These are phyloP conservation scores for Saturnispora sanitii DNA, from an alignment of 805 yeast species.

Conservation along the genomic window DNA sequence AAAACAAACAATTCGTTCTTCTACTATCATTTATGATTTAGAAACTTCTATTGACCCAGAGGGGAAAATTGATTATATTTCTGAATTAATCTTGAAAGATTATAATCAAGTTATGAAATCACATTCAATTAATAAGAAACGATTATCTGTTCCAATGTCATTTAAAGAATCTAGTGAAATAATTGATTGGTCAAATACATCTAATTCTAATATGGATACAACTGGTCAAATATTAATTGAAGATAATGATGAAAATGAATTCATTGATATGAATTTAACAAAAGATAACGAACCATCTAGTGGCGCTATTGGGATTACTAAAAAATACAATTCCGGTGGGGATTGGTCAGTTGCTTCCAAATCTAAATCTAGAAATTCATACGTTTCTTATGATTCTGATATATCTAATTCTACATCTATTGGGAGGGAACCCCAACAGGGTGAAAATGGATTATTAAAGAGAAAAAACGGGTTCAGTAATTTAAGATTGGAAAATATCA, in stretches of 20 bases:
- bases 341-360: background rate
- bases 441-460: background rate
- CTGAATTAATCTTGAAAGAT: conserved; percentile 17
- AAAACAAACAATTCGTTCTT: background rate
- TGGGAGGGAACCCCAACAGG: background rate
- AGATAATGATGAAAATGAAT: background rate
- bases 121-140: background rate
- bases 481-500: background rate
- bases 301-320: background rate
- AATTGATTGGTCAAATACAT: conserved; percentile 25
- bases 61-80: background rate
- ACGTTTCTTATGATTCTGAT: background rate
- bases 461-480: background rate
- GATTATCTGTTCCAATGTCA: conserved; percentile 8
- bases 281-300: conserved; percentile 16
- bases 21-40: background rate
- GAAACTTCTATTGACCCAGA: conserved; percentile 10
- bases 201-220: background rate
- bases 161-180: conserved; percentile 5
- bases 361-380: background rate
- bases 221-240: conserved; percentile 12
- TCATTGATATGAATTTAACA: background rate
- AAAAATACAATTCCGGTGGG: too few relatives aligned
- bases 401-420: background rate
- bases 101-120: conserved; percentile 16